Base-by-base conservation (phyloP, 306 rosid genomes). In the Cucurbita maxima region DNA sequence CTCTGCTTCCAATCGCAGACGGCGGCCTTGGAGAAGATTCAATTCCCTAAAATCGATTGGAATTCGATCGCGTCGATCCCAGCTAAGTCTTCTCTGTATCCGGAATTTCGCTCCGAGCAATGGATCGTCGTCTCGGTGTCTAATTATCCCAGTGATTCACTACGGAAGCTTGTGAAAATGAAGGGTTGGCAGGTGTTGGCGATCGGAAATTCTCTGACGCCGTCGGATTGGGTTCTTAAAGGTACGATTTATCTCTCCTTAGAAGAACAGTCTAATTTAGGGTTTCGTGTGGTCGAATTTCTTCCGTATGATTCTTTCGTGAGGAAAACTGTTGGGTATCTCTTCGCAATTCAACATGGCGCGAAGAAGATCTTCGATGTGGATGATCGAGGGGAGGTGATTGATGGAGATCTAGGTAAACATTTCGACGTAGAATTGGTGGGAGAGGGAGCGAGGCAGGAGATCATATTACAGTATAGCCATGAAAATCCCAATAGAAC, bases 271-370 rank as follows among this genome's bases (percentile, higher is more conserved):
- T 88, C 91, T 18, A 81, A 74, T 73, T 82, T 95, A 85, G 97
- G 92, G 58, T 95, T 88, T 81, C 82, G 99, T 75, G 91, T 95
- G 58, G 87, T 89, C 57, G 96, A 91, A 76, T 88, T 71, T 57
- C 81, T 95, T 78, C 97, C 97, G 70, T 95, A 88, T 75, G 96
- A 91, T 76, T 91, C 97, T 10, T 89, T 82, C 73, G 91, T 95
- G 79, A 88, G 99, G 86, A 95, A 95, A 75, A 89, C 75, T 79
- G 92, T 91, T 70, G 99, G 99, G 25, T 95, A 89, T 75, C 84
- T 95, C 84, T 95, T 89, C 75, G 99, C 99, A 0, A 89, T 91
- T 75, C 99, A 91, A 67, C 99, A 91, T 15, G 99, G 99, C 6
- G 99, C 96, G 45, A 88, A 86, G 86, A 95, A 86, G 83, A 88